A percentile compares a stretch with the other conserved stretches of the same genome.
Evolutionary conservation across 306 rosid genomes (phyloP).

Genomic region (Malus sieversii): DNA sequence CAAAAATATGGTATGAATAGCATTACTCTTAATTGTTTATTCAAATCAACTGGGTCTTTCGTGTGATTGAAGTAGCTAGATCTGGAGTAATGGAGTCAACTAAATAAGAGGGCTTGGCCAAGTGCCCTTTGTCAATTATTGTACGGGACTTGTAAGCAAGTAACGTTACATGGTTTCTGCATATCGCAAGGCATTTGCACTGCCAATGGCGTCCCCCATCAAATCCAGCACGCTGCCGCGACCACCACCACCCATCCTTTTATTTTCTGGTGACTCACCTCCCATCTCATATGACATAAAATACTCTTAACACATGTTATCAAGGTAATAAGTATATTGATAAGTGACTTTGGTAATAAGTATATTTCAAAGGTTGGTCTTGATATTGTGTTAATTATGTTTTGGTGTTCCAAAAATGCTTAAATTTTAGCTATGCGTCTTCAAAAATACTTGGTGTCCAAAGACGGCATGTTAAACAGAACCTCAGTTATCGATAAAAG

Average conservation of each 20-base stretch:
- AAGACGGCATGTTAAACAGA: neutral
- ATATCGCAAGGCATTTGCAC: neutral
- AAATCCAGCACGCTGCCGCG: neutral
- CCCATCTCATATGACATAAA: neutral
- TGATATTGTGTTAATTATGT: neutral
- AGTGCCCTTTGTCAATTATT: neutral
- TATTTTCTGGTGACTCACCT: neutral
- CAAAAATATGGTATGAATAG: too few species aligned
- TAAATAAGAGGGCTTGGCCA: neutral
- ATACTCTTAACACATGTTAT: too few species aligned
- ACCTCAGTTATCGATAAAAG: neutral
- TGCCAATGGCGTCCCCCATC: neutral
- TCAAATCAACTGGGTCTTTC: neutral
- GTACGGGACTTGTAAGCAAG: neutral
- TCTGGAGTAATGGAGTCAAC: neutral
- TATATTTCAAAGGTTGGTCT: neutral
- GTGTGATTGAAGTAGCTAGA: neutral
- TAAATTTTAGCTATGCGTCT: neutral
- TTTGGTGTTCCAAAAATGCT: too few species aligned
- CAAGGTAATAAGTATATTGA: too few species aligned
- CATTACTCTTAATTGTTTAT: neutral
- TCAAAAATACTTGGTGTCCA: neutral
- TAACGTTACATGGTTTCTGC: neutral
- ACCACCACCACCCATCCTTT: neutral
- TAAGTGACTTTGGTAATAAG: neutral